Evolutionary conservation across 1,284 basidiomycete genomes (phyloP), one percentile per base, ranked within the genome.

Genomic region (Sanghuangporus sanghuang): DNA sequence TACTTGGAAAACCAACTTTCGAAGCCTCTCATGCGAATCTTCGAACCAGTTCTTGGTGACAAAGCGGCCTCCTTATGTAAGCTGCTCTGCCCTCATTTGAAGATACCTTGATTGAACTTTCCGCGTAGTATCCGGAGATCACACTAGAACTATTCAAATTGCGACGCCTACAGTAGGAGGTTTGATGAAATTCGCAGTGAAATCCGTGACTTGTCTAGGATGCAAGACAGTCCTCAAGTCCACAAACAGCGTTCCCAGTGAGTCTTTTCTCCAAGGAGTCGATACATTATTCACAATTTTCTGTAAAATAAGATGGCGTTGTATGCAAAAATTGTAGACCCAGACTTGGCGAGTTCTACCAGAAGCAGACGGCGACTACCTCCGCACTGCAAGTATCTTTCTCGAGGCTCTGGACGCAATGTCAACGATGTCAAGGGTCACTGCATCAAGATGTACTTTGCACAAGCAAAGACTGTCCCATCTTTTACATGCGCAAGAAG

Each of bases 371-470:
- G 23, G 74, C 80, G 4, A 78, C 80, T 6, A 86, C 92, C 0
- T 95, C 95, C 0, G 84, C 86, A 6, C 77, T 89, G 53, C 94
- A 98, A 78, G 87, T 95, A 12, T 87, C 92, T 55, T 98, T 96
- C 74, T 92, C 96, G 14, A 83, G 95, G 53, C 74, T 98, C 21
- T 98, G 95, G 95, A 98, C 95, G 0, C 95, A 97, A 72, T 98
- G 95, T 70, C 95, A 98, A 72, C 84, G 95, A 38, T 98, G 95
- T 78, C 95, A 98, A 72, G 95, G 95, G 6, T 97, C 95, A 6
- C 78, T 97, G 63, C 95, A 97, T 75, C 94, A 96, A 89, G 96
- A 99, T 72, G 96, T 98, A 18, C 80, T 99, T 44, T 99, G 96
- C 72, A 93, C 93, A 0, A 96, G 93, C 72, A 96, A 93, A 72